phyloP scores from a whole-genome alignment of 768 basidiomycete genomes.

The Leucocoprinus sp. region DNA sequence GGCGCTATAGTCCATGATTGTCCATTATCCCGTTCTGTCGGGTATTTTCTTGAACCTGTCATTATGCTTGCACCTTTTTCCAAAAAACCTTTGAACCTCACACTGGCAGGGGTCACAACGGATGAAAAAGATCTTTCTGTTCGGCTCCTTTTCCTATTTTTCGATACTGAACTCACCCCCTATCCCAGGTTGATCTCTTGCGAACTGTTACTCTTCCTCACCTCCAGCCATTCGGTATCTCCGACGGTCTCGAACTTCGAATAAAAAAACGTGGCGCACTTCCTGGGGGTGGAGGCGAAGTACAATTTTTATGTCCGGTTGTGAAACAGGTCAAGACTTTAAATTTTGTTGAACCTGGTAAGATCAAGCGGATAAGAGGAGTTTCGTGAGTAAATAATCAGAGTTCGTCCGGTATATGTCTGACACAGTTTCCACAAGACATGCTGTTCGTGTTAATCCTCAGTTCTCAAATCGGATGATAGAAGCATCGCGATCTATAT shows the following conservation, averaged over 20 bases:
- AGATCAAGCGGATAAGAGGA: slow-evolving; percentile 90
- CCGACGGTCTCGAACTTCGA: slow-evolving; percentile 86
- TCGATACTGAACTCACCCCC: neutral
- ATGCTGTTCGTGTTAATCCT: slow-evolving; percentile 93
- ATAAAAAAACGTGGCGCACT: slow-evolving; percentile 93
- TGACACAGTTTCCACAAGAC: slow-evolving; percentile 38
- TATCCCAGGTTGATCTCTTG: slow-evolving; percentile 69
- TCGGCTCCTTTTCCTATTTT: slow-evolving; percentile 10
- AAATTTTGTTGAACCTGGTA: slow-evolving; percentile 87
- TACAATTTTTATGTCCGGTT: slow-evolving; percentile 87
- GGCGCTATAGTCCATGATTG: slow-evolving; percentile 82
- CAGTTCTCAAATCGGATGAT: slow-evolving; percentile 99
- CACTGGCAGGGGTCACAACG: slow-evolving; percentile 84
- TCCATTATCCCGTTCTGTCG: slow-evolving; percentile 79
- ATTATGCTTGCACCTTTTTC: slow-evolving; percentile 89
- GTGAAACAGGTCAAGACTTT: slow-evolving; percentile 88
- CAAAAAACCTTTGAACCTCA: slow-evolving; percentile 78
- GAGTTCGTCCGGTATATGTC: neutral
- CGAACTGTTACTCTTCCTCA: slow-evolving; percentile 88
- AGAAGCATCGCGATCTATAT: slow-evolving; percentile 82
- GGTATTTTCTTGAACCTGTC: slow-evolving; percentile 90
- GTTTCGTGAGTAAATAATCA: slow-evolving; percentile 63
- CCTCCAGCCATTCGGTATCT: slow-evolving; percentile 82
- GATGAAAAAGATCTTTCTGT: slow-evolving; percentile 91
- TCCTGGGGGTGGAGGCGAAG: slow-evolving; percentile 88